Conservation (phyloP, 2,329 filamentous ascomycete species). For the Herpotrichia juniperi region DNA sequence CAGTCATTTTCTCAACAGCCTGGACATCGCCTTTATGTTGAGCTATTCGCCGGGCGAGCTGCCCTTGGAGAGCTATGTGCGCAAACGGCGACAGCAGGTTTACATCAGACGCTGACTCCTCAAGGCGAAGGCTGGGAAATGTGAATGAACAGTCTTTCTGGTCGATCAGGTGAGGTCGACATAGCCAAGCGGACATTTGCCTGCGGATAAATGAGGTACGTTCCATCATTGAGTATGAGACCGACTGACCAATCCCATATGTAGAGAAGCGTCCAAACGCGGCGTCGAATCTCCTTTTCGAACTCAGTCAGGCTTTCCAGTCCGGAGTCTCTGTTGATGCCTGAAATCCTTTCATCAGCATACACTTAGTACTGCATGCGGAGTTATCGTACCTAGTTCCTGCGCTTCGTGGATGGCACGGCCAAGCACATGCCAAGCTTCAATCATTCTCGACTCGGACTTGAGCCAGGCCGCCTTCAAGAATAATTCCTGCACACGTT, state of each 20-base stretch:
- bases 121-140: slow-evolving; percentile 49
- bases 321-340: slow-evolving; percentile 48
- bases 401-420: slow-evolving; percentile 55
- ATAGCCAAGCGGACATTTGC: slow-evolving; percentile 53
- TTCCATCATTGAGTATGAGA: neutral
- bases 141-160: slow-evolving; percentile 47
- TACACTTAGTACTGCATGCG: neutral
- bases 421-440: slow-evolving; percentile 56
- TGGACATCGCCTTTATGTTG: slow-evolving; percentile 26
- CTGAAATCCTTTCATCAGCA: slow-evolving; percentile 18
- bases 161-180: slow-evolving; percentile 53
- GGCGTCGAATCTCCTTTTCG: slow-evolving; percentile 54
- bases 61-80: slow-evolving; percentile 51
- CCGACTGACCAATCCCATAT: slow-evolving; percentile 55
- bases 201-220: slow-evolving; percentile 10
- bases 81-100: slow-evolving; percentile 52
- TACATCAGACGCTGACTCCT: slow-evolving; percentile 37
- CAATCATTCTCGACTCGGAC: slow-evolving; percentile 54
- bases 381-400: slow-evolving; percentile 49
- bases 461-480: slow-evolving; percentile 56
- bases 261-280: slow-evolving; percentile 55
- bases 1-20: slow-evolving; percentile 19
- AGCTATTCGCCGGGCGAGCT: slow-evolving; percentile 42
- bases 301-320: slow-evolving; percentile 50
- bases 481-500: slow-evolving; percentile 58